These are phyloP conservation scores for Hymenochaete sp. DNA, from an alignment of 1,284 basidiomycete genomes.

Conservation along the genomic window DNA sequence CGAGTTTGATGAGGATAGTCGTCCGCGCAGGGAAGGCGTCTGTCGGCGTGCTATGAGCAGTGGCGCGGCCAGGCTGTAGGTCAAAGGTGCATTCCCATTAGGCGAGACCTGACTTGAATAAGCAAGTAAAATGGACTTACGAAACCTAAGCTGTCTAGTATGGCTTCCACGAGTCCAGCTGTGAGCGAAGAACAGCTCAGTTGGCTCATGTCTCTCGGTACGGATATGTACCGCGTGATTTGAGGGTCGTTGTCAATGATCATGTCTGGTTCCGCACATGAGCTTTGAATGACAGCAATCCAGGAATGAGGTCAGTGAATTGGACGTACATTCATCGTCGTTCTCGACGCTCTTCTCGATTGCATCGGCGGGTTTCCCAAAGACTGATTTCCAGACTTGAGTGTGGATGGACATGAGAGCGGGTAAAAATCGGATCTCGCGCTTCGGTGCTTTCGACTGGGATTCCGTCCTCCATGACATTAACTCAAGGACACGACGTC, in stretches of 20 bases:
- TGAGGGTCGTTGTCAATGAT: constrained; percentile 95
- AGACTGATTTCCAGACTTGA: constrained; percentile 90
- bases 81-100: neutral
- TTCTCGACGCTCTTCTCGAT: constrained; percentile 95
- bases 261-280: constrained; percentile 68
- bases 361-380: constrained; percentile 88
- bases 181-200: constrained; percentile 95
- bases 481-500: constrained; percentile 73
- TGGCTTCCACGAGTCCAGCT: constrained; percentile 95
- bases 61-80: constrained; percentile 86
- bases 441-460: constrained; percentile 71
- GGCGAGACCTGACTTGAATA: constrained; percentile 10
- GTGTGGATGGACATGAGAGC: constrained; percentile 88
- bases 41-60: constrained; percentile 88
- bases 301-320: neutral
- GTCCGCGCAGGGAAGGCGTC: constrained; percentile 75
- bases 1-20: constrained; percentile 91
- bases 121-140: constrained; percentile 44
- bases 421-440: constrained; percentile 81
- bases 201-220: constrained; percentile 90
- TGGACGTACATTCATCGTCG: constrained; percentile 80
- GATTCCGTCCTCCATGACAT: constrained; percentile 67
- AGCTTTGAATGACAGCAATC: neutral
- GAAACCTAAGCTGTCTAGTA: constrained; percentile 91
- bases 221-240: constrained; percentile 84